phyloP scores from a whole-genome alignment of 108 stramenopile species.

The Craspedostauros australis region DNA sequence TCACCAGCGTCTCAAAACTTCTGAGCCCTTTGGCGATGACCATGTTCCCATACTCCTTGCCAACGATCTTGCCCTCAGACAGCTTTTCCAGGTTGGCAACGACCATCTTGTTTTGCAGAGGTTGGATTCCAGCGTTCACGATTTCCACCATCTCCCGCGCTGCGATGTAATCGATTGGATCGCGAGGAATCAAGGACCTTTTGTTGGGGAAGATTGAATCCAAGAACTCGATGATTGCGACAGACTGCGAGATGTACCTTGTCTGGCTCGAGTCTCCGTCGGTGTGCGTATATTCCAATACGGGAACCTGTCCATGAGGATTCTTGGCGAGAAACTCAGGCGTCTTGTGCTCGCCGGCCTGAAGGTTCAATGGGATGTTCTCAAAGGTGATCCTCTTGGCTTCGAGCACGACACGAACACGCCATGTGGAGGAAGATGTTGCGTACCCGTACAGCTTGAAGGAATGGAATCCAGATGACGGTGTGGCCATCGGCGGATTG shows the following conservation, averaged over 20 bases:
- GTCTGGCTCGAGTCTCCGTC: slow-evolving; percentile 8
- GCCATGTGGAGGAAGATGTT: slow-evolving; percentile 66
- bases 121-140: slow-evolving; percentile 63
- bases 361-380: slow-evolving; percentile 33
- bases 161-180: slow-evolving; percentile 36
- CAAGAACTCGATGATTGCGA: slow-evolving; percentile 76
- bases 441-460: slow-evolving; percentile 66
- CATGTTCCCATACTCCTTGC: slow-evolving; percentile 36
- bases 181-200: slow-evolving; percentile 32
- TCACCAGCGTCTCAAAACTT: slow-evolving; percentile 42
- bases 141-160: slow-evolving; percentile 63
- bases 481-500: background rate
- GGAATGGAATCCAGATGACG: slow-evolving; percentile 25
- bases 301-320: slow-evolving; percentile 59
- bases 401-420: slow-evolving; percentile 63
- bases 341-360: slow-evolving; percentile 23
- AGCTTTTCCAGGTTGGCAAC: slow-evolving; percentile 20
- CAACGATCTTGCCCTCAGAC: slow-evolving; percentile 20
- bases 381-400: slow-evolving; percentile 63
- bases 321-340: slow-evolving; percentile 36
- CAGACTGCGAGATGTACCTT: slow-evolving; percentile 44
- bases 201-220: slow-evolving; percentile 50
- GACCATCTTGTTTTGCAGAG: slow-evolving; percentile 52
- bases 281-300: slow-evolving; percentile 51
- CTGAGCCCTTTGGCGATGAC: slow-evolving; percentile 44